Evolutionary conservation across 495 filamentous ascomycete genomes (phyloP), one percentile per base, ranked within the genome.

Genomic region (Terfezia boudieri): DNA sequence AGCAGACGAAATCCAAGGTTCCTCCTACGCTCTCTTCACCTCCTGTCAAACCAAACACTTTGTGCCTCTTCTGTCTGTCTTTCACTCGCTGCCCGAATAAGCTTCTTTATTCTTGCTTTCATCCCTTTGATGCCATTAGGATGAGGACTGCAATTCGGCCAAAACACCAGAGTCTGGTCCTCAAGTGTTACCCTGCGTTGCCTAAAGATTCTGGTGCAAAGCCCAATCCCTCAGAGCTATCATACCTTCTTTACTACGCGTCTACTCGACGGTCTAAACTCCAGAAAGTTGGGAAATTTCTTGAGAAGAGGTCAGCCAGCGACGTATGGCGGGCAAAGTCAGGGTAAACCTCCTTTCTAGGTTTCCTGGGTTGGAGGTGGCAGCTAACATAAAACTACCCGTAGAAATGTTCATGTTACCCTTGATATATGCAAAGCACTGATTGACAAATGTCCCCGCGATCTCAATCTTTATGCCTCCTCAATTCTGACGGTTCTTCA

Each of bases 231-330:
- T 90, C 83, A 68, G 88, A 95, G 71, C 78, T 95, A 46, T 92
- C 84, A 65, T 95, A 95, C 65, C 76, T 95, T 52, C 77, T 94
- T 32, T 95, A 89, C 74, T 94, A 95, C 74, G 84, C 83, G 46
- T 88, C 85, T 66, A 90, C 87, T 59, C 83, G 88, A 53, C 77
- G 84, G 56, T 87, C 83, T 68, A 95, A 94, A 75, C 75, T 95
- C 54, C 85, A 87, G 63, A 95, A 95, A 66, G 85, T 95, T 51
- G 84, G 84, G 65, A 77, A 77, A 61, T 95, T 92, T 63, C 70
- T 95, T 61, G 86, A 93, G 68, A 89, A 85, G 72, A 82, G 84
- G 69, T 86, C 86, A 53, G 81, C 81, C 43, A 80, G 77, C 59
- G 88, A 95, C 73, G 86, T 94, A 55, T 86, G 78, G 71, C 78